Conservation (phyloP, 75 land plant genomes). For the Sequoiadendron giganteum region DNA sequence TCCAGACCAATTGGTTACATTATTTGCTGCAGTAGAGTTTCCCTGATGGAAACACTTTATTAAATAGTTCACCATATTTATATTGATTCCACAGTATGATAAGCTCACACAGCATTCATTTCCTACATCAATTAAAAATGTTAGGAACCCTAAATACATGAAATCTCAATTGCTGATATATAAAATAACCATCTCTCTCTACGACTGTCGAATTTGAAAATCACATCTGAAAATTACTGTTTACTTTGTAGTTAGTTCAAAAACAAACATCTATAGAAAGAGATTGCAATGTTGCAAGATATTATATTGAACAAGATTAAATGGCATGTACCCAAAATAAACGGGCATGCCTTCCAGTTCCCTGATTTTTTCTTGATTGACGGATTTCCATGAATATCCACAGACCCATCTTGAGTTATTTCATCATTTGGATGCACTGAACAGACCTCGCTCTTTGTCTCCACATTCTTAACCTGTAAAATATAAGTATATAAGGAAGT, state of each 20-base stretch:
- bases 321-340: constrained; percentile 61
- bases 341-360: constrained; percentile 72
- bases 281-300: background rate
- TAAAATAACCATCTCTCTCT: background rate
- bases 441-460: background rate
- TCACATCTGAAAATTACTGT: background rate
- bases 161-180: background rate
- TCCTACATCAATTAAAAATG: constrained; percentile 24
- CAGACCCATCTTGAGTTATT: constrained; percentile 71
- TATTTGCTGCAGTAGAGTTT: constrained; percentile 42
- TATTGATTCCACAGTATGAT: constrained; percentile 79
- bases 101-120: constrained; percentile 88
- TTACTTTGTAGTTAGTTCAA: background rate
- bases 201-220: background rate
- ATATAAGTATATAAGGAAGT: background rate
- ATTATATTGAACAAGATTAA: background rate
- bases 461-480: background rate
- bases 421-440: constrained; percentile 11
- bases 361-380: constrained; percentile 65
- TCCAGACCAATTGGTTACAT: constrained; percentile 65
- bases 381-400: constrained; percentile 62
- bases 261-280: background rate
- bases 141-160: background rate
- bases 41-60: constrained; percentile 37
- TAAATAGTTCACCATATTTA: constrained; percentile 59